Evolutionary conservation across 345 rosid species (phyloP).

Genomic region (Eucalyptus albens): DNA sequence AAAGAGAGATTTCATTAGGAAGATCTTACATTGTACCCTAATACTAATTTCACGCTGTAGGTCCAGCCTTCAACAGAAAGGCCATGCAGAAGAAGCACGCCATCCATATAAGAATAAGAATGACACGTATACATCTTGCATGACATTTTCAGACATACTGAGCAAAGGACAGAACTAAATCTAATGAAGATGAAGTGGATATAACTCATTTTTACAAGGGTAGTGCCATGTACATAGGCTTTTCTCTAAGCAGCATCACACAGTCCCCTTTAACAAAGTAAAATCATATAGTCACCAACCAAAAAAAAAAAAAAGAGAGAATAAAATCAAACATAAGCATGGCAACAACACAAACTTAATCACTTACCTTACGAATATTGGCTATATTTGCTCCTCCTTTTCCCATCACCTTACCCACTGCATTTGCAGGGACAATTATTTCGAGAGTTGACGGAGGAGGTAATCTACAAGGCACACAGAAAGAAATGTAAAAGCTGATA

Average conservation of each 20-base stretch:
- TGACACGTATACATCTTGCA: neutral
- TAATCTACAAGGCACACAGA: slow-evolving; percentile 23
- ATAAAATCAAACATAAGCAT: neutral
- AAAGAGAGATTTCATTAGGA: neutral
- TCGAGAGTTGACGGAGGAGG: slow-evolving; percentile 49
- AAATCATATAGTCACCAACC: neutral
- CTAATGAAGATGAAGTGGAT: neutral
- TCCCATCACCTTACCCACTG: slow-evolving; percentile 88
- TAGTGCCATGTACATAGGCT: neutral
- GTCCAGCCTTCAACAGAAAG: neutral
- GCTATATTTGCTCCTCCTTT: slow-evolving; percentile 85
- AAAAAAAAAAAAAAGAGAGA: too few relatives aligned
- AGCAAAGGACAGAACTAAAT: neutral
- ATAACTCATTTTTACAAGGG: neutral
- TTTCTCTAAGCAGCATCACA: neutral
- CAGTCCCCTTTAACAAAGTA: neutral
- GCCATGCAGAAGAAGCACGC: neutral
- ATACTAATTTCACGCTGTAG: neutral
- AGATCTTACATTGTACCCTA: neutral
- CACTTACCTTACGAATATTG: slow-evolving; percentile 72
- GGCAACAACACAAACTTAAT: neutral
- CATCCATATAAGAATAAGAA: neutral
- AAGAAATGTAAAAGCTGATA: neutral
- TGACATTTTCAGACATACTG: neutral
- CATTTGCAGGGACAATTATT: slow-evolving; percentile 72